Evolutionary conservation across 345 rosid species (phyloP).

Genomic region (Populus nigra): DNA sequence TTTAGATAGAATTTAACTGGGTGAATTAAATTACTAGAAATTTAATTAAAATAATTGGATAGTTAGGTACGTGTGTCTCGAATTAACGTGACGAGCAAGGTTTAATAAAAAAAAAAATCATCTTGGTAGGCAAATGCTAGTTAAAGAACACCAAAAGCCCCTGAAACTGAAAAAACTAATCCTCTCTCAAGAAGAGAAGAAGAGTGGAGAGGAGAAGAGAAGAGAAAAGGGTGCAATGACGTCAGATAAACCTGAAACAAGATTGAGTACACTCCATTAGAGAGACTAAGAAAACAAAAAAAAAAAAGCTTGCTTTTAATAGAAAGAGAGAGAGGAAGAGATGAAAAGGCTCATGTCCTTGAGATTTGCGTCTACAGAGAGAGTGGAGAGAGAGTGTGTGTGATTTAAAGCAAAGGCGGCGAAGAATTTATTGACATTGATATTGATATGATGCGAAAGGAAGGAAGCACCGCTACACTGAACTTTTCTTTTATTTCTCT

Average conservation of each 20-base stretch:
- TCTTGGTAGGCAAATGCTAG: too few relatives aligned
- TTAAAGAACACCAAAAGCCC: too few relatives aligned
- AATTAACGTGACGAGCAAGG: too few relatives aligned
- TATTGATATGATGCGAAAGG: slow-evolving; percentile 4
- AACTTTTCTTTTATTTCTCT: not conserved
- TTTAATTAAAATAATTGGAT: too few relatives aligned
- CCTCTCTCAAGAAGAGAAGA: not conserved
- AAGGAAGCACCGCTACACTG: not conserved
- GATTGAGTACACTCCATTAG: not conserved
- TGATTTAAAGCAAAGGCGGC: slow-evolving; percentile 83
- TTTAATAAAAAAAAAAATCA: too few relatives aligned
- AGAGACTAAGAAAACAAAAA: not conserved
- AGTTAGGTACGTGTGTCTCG: too few relatives aligned
- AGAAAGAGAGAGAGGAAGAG: not conserved
- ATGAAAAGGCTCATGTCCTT: slow-evolving; percentile 10
- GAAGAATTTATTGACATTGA: slow-evolving; percentile 39
- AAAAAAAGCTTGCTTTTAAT: not conserved
- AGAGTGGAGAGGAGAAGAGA: not conserved
- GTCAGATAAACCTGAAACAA: not conserved
- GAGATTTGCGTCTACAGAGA: slow-evolving; percentile 47
- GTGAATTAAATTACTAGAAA: too few relatives aligned
- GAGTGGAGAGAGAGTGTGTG: not conserved
- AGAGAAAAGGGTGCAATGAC: not conserved
- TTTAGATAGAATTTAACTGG: too few relatives aligned
- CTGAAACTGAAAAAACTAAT: not conserved